phyloP scores from a whole-genome alignment of 2,329 filamentous ascomycete species.

The Paracamarosporium sp. region DNA sequence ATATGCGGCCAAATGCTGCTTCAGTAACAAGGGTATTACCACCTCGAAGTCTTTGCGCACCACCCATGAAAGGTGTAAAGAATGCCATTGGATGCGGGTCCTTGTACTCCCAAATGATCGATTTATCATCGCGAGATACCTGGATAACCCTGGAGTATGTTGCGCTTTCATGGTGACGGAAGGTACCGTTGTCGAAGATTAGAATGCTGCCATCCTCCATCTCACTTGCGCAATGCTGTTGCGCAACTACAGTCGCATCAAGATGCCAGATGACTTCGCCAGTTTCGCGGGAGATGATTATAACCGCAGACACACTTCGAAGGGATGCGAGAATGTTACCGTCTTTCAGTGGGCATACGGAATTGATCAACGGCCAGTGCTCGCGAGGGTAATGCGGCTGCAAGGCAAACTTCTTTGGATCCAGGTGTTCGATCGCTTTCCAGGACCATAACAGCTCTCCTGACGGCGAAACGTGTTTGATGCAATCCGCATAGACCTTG shows the following conservation, averaged over 20 bases:
- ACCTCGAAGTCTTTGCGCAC: constrained; percentile 50
- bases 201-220: constrained; percentile 52
- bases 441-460: constrained; percentile 53
- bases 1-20: constrained; percentile 52
- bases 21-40: constrained; percentile 55
- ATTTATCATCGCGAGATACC: constrained; percentile 46
- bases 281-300: constrained; percentile 51
- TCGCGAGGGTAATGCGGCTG: constrained; percentile 51
- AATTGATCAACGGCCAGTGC: constrained; percentile 57
- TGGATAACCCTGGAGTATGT: constrained; percentile 54
- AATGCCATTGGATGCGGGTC: constrained; percentile 50
- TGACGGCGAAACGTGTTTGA: constrained; percentile 50
- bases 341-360: constrained; percentile 47
- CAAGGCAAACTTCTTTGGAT: constrained; percentile 47
- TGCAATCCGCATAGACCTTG: constrained; percentile 52
- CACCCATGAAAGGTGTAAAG: constrained; percentile 58
- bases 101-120: constrained; percentile 54
- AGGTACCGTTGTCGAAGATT: constrained; percentile 57
- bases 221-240: constrained; percentile 55
- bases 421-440: constrained; percentile 52
- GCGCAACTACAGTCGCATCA: constrained; percentile 48
- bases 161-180: constrained; percentile 48
- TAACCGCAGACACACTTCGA: constrained; percentile 51
- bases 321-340: constrained; percentile 54
- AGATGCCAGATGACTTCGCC: constrained; percentile 54